A percentile compares a stretch with the other conserved stretches of the same genome.
phyloP scores from a whole-genome alignment of 2,329 filamentous ascomycete species.

The Diaporthe velutina region DNA sequence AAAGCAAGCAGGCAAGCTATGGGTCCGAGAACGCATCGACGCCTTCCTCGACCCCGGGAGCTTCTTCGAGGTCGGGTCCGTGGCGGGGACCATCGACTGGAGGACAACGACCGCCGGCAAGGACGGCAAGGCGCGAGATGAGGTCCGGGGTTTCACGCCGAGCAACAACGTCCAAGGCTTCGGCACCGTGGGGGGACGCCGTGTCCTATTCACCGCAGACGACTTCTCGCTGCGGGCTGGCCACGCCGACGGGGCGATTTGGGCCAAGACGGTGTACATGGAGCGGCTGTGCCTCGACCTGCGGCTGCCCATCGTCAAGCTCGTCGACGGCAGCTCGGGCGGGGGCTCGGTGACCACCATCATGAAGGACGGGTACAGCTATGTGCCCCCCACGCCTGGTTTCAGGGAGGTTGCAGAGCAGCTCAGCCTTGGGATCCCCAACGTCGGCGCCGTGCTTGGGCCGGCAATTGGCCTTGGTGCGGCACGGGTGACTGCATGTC shows the following conservation, averaged over 20 bases:
- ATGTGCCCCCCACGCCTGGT: constrained; percentile 69
- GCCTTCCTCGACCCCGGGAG: constrained; percentile 67
- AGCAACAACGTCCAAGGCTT: constrained; percentile 74
- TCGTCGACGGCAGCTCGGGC: constrained; percentile 74
- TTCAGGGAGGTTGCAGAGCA: constrained; percentile 68
- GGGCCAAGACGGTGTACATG: constrained; percentile 71
- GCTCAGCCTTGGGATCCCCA: constrained; percentile 73
- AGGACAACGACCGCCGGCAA: constrained; percentile 58
- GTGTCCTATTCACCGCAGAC: constrained; percentile 72
- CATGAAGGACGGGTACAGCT: constrained; percentile 66
- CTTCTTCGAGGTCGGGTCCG: constrained; percentile 71
- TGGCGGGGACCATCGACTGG: constrained; percentile 72
- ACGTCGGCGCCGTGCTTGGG: constrained; percentile 72
- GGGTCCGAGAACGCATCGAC: constrained; percentile 72
- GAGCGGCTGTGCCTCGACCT: constrained; percentile 71
- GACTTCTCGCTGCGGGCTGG: constrained; percentile 74
- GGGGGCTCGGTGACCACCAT: constrained; percentile 74
- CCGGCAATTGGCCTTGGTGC: constrained; percentile 75
- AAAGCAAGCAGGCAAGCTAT: constrained; percentile 73
- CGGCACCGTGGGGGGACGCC: constrained; percentile 64
- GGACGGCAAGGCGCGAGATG: constrained; percentile 61
- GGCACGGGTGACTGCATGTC: constrained; percentile 71
- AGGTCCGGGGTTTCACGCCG: constrained; percentile 65
- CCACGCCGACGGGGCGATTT: constrained; percentile 72
- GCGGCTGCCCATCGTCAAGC: constrained; percentile 71